phyloP scores from a whole-genome alignment of 2,329 filamentous ascomycete species.

The Fusarium nematophilum region DNA sequence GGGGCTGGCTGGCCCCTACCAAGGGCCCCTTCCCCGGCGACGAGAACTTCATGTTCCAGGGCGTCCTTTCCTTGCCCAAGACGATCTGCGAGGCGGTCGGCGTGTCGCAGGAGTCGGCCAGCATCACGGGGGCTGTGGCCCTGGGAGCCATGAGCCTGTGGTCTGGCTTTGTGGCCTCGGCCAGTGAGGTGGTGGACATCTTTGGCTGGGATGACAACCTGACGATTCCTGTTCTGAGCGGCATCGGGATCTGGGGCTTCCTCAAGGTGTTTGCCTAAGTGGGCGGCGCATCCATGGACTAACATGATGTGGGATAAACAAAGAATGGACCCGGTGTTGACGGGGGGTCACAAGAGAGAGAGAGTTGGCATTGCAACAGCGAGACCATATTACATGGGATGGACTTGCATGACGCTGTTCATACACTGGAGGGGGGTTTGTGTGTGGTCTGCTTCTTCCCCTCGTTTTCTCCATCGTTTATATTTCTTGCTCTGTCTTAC shows the following conservation, averaged over 20 bases:
- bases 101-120: conserved; percentile 66
- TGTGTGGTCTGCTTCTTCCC: conserved; percentile 18
- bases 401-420: conserved; percentile 25
- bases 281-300: conserved; percentile 6
- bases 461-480: conserved; percentile 15
- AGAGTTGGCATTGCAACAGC: conserved; percentile 14
- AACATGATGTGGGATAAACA: conserved; percentile 1
- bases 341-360: conserved; percentile 23
- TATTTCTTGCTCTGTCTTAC: conserved; percentile 25
- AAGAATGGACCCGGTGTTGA: neutral
- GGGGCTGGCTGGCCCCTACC: conserved; percentile 83
- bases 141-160: conserved; percentile 84
- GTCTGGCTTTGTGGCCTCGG: conserved; percentile 88
- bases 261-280: conserved; percentile 82
- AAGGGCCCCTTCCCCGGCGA: conserved; percentile 76
- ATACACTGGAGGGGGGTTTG: conserved; percentile 13
- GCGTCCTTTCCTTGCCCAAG: conserved; percentile 76
- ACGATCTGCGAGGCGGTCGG: conserved; percentile 69
- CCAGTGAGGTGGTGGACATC: conserved; percentile 89
- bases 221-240: conserved; percentile 93
- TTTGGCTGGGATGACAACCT: conserved; percentile 98
- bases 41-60: conserved; percentile 81
- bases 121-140: conserved; percentile 77
- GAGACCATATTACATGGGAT: conserved; percentile 10
- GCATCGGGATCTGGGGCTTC: conserved; percentile 90